Percentiles rank a stretch among this genome's conserved stretches.
These are phyloP conservation scores for Chrysopogon serrulatus DNA, from an alignment of 176 grass and related monocot genomes.

Conservation along the genomic window DNA sequence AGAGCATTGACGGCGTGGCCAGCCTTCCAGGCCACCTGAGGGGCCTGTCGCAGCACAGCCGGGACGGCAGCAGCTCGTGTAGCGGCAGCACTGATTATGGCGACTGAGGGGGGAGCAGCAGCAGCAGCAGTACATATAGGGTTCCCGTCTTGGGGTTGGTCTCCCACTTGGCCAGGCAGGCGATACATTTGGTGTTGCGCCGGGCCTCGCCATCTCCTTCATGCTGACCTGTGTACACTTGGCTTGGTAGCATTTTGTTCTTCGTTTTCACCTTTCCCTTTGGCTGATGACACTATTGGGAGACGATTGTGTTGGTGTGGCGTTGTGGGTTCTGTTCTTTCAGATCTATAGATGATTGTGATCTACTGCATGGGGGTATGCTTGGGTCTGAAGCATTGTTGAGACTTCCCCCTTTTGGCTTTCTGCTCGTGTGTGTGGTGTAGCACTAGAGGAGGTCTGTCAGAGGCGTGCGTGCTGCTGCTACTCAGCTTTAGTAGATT, in stretches of 20 bases:
- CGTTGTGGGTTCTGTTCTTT: neutral
- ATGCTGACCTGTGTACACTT: constrained; percentile 47
- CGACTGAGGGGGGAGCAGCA: constrained; percentile 35
- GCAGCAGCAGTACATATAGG: constrained; percentile 16
- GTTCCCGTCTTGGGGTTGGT: constrained; percentile 9
- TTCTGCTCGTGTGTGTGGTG: neutral
- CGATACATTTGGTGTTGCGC: constrained; percentile 15
- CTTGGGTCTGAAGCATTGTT: constrained; percentile 10
- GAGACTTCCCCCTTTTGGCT: neutral
- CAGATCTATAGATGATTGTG: constrained; percentile 38
- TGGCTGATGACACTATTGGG: constrained; percentile 27
- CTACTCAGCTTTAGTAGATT: neutral
- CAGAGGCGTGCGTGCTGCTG: neutral
- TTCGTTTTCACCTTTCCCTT: neutral
- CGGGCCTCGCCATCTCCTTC: neutral
- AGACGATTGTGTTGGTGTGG: neutral
- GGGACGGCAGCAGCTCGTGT: constrained; percentile 63
- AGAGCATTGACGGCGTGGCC: constrained; percentile 33
- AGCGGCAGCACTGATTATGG: constrained; percentile 84
- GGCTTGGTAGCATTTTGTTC: constrained; percentile 23
- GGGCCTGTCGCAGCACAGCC: constrained; percentile 58
- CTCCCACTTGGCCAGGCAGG: neutral
- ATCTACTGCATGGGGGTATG: constrained; percentile 7
- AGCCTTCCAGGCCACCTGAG: constrained; percentile 53
- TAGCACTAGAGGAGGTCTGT: neutral